Conservation (phyloP, 164 flowering plant genomes). For the Dillenia turbinata region DNA sequence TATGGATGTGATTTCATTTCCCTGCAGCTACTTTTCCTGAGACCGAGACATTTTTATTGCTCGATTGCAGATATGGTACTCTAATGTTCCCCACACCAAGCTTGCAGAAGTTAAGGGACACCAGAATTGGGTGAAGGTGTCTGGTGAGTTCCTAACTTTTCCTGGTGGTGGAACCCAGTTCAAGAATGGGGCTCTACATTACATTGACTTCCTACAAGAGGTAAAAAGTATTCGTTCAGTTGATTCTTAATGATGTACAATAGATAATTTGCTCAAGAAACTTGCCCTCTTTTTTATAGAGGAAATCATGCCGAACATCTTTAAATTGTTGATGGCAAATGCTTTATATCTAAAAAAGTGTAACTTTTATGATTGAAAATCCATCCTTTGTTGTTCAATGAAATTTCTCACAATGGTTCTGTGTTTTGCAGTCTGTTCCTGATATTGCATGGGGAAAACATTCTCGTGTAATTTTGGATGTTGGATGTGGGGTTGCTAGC, state of each 20-base stretch:
- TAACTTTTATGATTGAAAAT: background rate
- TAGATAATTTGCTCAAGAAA: background rate
- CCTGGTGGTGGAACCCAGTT: slow-evolving; percentile 99
- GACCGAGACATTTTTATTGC: background rate
- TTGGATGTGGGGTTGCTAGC: slow-evolving; percentile 99
- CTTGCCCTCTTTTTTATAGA: background rate
- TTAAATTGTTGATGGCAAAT: background rate
- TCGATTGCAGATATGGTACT: slow-evolving; percentile 84
- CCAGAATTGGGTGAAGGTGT: slow-evolving; percentile 95
- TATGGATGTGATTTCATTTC: background rate
- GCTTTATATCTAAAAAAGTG: background rate
- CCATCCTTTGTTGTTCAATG: background rate
- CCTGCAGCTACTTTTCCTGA: background rate
- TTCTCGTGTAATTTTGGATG: slow-evolving; percentile 82
- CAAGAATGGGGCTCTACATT: slow-evolving; percentile 90
- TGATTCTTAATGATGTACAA: background rate
- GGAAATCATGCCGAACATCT: background rate
- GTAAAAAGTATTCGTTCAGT: slow-evolving; percentile 26
- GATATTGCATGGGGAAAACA: slow-evolving; percentile 92
- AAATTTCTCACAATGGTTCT: background rate
- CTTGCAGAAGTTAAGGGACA: slow-evolving; percentile 87
- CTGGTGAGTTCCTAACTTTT: slow-evolving; percentile 85
- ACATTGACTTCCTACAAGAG: slow-evolving; percentile 78
- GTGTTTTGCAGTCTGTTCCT: slow-evolving; percentile 49
- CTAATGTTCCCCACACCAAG: slow-evolving; percentile 87